Conservation (phyloP, 2,329 filamentous ascomycete species). For the Fusarium albidum region DNA sequence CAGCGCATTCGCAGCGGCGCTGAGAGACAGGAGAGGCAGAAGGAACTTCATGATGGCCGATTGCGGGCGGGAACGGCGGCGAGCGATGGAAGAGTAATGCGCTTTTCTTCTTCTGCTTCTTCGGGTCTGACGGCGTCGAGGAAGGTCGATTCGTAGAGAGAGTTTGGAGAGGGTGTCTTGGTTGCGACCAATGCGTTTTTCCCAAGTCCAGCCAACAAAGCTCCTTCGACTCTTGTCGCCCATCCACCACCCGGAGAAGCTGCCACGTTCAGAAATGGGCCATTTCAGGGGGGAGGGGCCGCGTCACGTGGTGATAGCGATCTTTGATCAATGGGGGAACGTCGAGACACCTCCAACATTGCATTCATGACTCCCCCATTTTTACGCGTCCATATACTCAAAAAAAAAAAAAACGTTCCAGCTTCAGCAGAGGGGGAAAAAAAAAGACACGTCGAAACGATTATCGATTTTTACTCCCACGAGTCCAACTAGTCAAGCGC, state of each 20-base stretch:
- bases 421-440: constrained; percentile 11
- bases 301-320: constrained; percentile 47
- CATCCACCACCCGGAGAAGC: constrained; percentile 46
- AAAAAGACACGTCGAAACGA: background rate
- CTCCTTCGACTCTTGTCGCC: constrained; percentile 30
- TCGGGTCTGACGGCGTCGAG: constrained; percentile 7
- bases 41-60: constrained; percentile 63
- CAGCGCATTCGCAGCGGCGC: constrained; percentile 76
- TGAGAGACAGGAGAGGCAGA: constrained; percentile 72
- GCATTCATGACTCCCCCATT: constrained; percentile 11
- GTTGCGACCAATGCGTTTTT: constrained; percentile 17
- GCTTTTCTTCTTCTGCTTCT: too few species aligned
- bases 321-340: background rate
- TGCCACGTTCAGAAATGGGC: constrained; percentile 61
- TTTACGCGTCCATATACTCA: constrained; percentile 31
- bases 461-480: background rate
- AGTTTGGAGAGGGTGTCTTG: constrained; percentile 1
- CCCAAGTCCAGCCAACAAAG: constrained; percentile 13
- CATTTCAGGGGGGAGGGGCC: constrained; percentile 41
- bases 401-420: constrained; percentile 3
- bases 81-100: constrained; percentile 1
- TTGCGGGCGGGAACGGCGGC: background rate
- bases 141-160: background rate
- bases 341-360: constrained; percentile 16
- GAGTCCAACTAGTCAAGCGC: background rate